Evolutionary conservation across 192 early-diverging fungal species (phyloP).

Genomic region (Haplosporangium gracile): DNA sequence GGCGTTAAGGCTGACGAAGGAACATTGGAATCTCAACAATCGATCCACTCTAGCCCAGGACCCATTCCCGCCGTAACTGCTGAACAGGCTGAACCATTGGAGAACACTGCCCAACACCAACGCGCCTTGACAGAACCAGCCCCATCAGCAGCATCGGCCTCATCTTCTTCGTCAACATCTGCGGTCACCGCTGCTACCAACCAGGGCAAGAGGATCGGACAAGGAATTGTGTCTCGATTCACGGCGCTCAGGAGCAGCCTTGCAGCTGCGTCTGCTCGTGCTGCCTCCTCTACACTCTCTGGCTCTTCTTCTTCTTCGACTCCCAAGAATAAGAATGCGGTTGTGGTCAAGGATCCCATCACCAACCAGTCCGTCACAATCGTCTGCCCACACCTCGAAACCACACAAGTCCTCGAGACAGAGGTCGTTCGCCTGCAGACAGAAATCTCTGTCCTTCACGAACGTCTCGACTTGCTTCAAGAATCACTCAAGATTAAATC

Average conservation of each 20-base stretch:
- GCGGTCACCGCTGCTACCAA: constrained; percentile 4
- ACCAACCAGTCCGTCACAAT: constrained; percentile 38
- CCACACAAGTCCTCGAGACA: constrained; percentile 25
- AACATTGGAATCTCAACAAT: not conserved
- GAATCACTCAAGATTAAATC: constrained; percentile 46
- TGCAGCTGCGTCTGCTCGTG: constrained; percentile 41
- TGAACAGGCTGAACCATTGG: not conserved
- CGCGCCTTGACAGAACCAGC: constrained; percentile 24
- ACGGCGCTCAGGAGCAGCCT: constrained; percentile 38
- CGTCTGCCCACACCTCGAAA: constrained; percentile 30
- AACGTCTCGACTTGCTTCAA: constrained; percentile 45
- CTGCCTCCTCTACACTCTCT: constrained; percentile 34
- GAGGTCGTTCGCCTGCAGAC: constrained; percentile 44
- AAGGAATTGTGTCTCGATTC: constrained; percentile 38
- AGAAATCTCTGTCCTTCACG: constrained; percentile 48
- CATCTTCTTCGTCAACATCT: constrained; percentile 10
- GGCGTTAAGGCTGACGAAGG: not conserved
- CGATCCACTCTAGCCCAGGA: not conserved
- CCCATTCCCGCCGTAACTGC: not conserved
- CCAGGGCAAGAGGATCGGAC: constrained; percentile 39
- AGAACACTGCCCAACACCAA: not conserved
- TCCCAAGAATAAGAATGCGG: constrained; percentile 14
- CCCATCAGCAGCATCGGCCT: not conserved
- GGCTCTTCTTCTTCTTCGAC: constrained; percentile 7
- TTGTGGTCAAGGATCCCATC: constrained; percentile 33